Conservation (phyloP, 306 rosid species). For the Echinosophora koreensis region DNA sequence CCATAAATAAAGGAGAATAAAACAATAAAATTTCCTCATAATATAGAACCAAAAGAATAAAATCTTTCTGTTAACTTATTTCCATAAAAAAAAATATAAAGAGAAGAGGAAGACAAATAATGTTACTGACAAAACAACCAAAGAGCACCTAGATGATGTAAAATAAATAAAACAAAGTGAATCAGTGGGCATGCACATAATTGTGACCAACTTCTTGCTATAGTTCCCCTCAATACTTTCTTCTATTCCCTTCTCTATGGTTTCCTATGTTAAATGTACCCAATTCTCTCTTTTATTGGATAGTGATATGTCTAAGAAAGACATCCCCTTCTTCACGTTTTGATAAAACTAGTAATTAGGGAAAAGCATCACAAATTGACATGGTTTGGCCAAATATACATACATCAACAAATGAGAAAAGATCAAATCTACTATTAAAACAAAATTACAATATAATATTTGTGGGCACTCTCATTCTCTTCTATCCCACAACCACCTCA, state of each 20-base stretch:
- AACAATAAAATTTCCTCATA: conserved; percentile 34
- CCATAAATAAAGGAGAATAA: conserved; percentile 39
- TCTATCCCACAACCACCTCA: conserved; percentile 6
- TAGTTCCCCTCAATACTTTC: not conserved
- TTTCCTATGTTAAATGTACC: not conserved
- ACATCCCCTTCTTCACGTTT: conserved; percentile 8
- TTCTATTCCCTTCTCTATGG: not conserved
- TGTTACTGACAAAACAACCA: conserved; percentile 24
- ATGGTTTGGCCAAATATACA: not conserved
- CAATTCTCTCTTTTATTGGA: conserved; percentile 27
- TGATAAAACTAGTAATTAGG: not conserved
- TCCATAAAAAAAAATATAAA: not conserved
- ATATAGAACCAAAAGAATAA: conserved; percentile 21
- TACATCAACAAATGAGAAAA: conserved; percentile 1
- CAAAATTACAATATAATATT: not conserved
- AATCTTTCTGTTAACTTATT: conserved; percentile 14
- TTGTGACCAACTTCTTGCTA: not conserved
- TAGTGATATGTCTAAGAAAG: conserved; percentile 5
- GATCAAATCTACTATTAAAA: conserved; percentile 18
- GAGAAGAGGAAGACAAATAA: not conserved
- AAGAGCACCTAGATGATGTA: conserved; percentile 7
- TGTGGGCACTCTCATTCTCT: conserved; percentile 2
- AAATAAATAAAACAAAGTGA: not conserved
- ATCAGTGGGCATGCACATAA: not conserved
- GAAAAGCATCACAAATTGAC: not conserved